These are phyloP conservation scores for Cadophora luteo-olivacea DNA, from an alignment of 2,329 filamentous ascomycete species.

Conservation along the genomic window DNA sequence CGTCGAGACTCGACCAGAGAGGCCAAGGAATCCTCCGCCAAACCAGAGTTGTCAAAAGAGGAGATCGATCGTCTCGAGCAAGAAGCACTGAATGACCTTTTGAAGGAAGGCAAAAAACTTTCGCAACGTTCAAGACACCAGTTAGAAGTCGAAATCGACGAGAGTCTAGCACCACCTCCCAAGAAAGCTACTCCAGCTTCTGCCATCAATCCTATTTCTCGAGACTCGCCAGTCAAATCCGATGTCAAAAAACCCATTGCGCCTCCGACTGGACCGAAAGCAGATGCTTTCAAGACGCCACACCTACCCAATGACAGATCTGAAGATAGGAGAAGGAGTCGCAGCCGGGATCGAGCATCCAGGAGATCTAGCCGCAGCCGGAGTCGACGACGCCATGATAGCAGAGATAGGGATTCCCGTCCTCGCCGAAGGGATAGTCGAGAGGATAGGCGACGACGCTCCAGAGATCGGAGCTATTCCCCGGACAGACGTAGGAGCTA, in stretches of 20 bases:
- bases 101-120: slow-evolving; percentile 44
- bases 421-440: slow-evolving; percentile 37
- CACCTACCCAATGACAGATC: slow-evolving; percentile 20
- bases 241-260: slow-evolving; percentile 40
- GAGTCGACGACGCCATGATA: slow-evolving; percentile 36
- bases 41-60: slow-evolving; percentile 42
- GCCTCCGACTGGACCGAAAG: slow-evolving; percentile 34
- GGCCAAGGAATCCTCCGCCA: slow-evolving; percentile 24
- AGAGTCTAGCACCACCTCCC: slow-evolving; percentile 44
- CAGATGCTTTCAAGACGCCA: slow-evolving; percentile 34
- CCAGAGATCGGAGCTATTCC: slow-evolving; percentile 33
- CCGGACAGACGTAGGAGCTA: slow-evolving; percentile 39
- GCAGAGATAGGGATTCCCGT: slow-evolving; percentile 36
- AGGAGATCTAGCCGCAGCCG: slow-evolving; percentile 37
- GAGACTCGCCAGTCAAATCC: slow-evolving; percentile 39
- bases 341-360: slow-evolving; percentile 41
- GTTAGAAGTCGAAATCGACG: slow-evolving; percentile 44
- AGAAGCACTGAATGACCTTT: slow-evolving; percentile 44
- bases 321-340: slow-evolving; percentile 31
- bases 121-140: slow-evolving; percentile 43
- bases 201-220: slow-evolving; percentile 44
- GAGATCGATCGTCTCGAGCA: slow-evolving; percentile 44
- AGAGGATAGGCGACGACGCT: slow-evolving; percentile 41
- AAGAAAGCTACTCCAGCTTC: slow-evolving; percentile 44
- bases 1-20: slow-evolving; percentile 30